These are phyloP conservation scores for Cylindrotheca fusiformis DNA, from an alignment of 108 stramenopile species.

Conservation along the genomic window DNA sequence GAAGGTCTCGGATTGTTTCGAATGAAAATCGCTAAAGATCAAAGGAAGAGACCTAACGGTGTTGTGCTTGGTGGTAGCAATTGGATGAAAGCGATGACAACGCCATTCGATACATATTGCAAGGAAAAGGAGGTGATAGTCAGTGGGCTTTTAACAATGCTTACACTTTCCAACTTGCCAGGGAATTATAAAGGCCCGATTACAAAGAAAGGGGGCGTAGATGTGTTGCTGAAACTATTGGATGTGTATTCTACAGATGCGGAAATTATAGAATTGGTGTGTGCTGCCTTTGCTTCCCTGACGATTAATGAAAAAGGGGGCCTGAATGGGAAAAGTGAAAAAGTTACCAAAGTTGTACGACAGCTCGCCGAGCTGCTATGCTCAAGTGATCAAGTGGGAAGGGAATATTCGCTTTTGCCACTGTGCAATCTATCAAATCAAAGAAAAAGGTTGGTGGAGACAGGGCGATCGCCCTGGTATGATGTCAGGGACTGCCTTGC, in stretches of 20 bases:
- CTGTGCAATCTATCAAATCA: slow-evolving; percentile 18
- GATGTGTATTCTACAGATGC: slow-evolving; percentile 13
- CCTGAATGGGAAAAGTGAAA: slow-evolving; percentile 12
- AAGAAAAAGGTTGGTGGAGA: slow-evolving; percentile 13
- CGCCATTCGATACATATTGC: background rate
- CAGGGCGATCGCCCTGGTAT: slow-evolving; percentile 11
- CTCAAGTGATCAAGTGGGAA: slow-evolving; percentile 3
- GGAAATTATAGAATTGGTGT: slow-evolving; percentile 6
- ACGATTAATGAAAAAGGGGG: slow-evolving; percentile 18
- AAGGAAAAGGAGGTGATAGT: slow-evolving; percentile 11
- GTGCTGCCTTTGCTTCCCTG: slow-evolving; percentile 10
- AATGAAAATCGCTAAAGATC: slow-evolving; percentile 10
- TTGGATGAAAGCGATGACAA: slow-evolving; percentile 29
- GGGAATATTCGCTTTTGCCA: slow-evolving; percentile 14
- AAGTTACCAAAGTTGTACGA: slow-evolving; percentile 10
- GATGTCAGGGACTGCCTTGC: slow-evolving; percentile 7
- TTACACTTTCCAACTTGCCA: slow-evolving; percentile 10
- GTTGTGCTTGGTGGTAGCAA: slow-evolving; percentile 22
- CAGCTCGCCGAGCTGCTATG: slow-evolving; percentile 4
- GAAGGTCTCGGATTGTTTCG: slow-evolving; percentile 15
- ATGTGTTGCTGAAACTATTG: slow-evolving; percentile 16
- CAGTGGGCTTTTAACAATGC: slow-evolving; percentile 11
- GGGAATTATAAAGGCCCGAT: slow-evolving; percentile 12
- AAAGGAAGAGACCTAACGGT: slow-evolving; percentile 10
- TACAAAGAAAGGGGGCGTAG: slow-evolving; percentile 13